Percentiles rank a stretch among this genome's conserved stretches.
Evolutionary conservation across 75 land plant genomes (phyloP).

Genomic region (Picea glauca): DNA sequence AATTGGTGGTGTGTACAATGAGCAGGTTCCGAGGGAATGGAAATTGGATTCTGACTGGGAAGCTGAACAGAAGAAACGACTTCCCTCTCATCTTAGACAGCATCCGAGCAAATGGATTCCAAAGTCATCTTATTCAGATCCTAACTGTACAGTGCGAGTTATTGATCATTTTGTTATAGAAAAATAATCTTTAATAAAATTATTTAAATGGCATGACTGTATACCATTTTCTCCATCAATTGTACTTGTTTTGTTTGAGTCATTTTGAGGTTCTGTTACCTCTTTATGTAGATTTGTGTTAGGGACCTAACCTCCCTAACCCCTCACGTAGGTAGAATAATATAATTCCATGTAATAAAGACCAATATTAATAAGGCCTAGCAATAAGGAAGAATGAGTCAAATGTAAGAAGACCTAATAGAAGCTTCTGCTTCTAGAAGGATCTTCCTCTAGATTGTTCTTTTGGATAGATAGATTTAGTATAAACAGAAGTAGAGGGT

Average conservation of each 20-base stretch:
- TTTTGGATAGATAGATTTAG: no score
- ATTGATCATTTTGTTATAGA: constrained; percentile 81
- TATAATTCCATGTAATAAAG: no score
- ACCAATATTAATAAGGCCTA: no score
- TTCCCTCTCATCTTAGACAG: constrained; percentile 37
- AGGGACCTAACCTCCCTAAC: no score
- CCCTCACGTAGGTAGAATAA: no score
- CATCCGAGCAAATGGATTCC: constrained; percentile 93
- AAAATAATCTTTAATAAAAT: constrained; percentile 14
- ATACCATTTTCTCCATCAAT: neutral
- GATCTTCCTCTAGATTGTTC: no score
- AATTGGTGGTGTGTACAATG: neutral
- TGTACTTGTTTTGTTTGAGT: neutral
- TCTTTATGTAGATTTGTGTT: no score
- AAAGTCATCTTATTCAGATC: constrained; percentile 50
- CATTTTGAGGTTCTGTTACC: neutral
- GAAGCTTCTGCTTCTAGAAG: no score
- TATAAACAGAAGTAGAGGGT: no score
- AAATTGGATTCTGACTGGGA: constrained; percentile 88
- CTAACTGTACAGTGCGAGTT: constrained; percentile 56
- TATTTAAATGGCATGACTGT: neutral
- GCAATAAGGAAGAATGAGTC: no score
- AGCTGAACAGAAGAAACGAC: constrained; percentile 38
- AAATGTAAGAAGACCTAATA: no score
- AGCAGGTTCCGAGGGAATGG: constrained; percentile 96